Conservation (phyloP, 176 grass and related monocot genomes). For the Bolboschoenus planiculmis region DNA sequence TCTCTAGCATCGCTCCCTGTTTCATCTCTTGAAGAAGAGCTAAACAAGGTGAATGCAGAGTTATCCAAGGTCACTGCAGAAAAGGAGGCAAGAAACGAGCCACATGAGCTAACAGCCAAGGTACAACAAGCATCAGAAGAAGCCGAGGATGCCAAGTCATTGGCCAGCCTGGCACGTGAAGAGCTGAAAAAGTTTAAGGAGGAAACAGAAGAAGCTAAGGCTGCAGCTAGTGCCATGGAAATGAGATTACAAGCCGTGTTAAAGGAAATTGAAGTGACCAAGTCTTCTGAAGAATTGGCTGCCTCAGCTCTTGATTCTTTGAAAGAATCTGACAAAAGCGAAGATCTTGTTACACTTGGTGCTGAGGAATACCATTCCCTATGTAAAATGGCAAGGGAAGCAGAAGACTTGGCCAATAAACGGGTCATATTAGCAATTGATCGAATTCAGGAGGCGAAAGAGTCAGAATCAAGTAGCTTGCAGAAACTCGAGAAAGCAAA, state of each 20-base stretch:
- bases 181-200: conserved; percentile 44
- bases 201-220: conserved; percentile 43
- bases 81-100: conserved; percentile 22
- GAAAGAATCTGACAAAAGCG: conserved; percentile 25
- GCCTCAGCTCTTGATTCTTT: conserved; percentile 39
- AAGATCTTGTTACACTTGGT: conserved; percentile 32
- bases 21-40: conserved; percentile 46
- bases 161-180: conserved; percentile 28
- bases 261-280: conserved; percentile 56
- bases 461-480: conserved; percentile 50
- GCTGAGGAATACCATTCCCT: conserved; percentile 49
- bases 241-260: conserved; percentile 41
- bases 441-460: conserved; percentile 52
- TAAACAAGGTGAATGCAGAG: conserved; percentile 28
- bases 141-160: conserved; percentile 35
- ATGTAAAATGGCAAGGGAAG: conserved; percentile 45
- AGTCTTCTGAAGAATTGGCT: conserved; percentile 51
- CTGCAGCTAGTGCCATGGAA: conserved; percentile 35
- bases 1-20: conserved; percentile 18
- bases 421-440: conserved; percentile 44
- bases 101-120: conserved; percentile 32
- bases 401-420: conserved; percentile 43
- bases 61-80: conserved; percentile 25
- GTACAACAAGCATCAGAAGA: conserved; percentile 39
- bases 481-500: conserved; percentile 33